phyloP scores from a whole-genome alignment of 208 protist species.

The Wallacemonas sp. region DNA sequence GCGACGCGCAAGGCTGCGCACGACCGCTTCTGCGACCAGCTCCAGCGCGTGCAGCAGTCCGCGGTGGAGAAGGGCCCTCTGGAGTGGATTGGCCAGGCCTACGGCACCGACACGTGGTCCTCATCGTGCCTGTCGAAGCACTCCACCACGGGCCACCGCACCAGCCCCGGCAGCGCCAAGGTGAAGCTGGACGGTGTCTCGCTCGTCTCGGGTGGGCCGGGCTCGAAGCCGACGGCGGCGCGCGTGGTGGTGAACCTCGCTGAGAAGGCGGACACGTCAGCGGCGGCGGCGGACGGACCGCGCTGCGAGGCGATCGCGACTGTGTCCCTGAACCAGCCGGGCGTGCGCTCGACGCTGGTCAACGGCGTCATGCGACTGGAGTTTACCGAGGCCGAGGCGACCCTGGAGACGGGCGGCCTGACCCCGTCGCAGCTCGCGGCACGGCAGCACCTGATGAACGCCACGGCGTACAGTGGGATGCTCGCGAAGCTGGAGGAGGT shows the following conservation, averaged over 20 bases:
- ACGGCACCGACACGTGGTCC: slow-evolving; percentile 24
- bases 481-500: slow-evolving; percentile 57
- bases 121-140: slow-evolving; percentile 13
- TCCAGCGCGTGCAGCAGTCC: slow-evolving; percentile 22
- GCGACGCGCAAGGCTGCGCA: slow-evolving; percentile 20
- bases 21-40: slow-evolving; percentile 24
- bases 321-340: slow-evolving; percentile 35
- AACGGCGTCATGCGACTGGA: slow-evolving; percentile 42
- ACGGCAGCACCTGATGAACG: slow-evolving; percentile 60
- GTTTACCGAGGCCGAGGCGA: slow-evolving; percentile 37
- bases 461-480: slow-evolving; percentile 63
- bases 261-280: neutral
- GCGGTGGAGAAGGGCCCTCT: slow-evolving; percentile 27
- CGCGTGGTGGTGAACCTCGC: slow-evolving; percentile 23
- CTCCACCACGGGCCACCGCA: neutral
- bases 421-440: slow-evolving; percentile 35
- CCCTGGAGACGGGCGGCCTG: slow-evolving; percentile 17
- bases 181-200: slow-evolving; percentile 13
- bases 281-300: neutral
- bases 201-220: slow-evolving; percentile 14
- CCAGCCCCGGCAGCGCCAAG: neutral
- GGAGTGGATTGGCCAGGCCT: slow-evolving; percentile 41
- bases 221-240: slow-evolving; percentile 15
- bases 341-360: slow-evolving; percentile 29
- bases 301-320: slow-evolving; percentile 25